phyloP scores from a whole-genome alignment of 2,329 filamentous ascomycete genomes.

The Verticillium longisporum region DNA sequence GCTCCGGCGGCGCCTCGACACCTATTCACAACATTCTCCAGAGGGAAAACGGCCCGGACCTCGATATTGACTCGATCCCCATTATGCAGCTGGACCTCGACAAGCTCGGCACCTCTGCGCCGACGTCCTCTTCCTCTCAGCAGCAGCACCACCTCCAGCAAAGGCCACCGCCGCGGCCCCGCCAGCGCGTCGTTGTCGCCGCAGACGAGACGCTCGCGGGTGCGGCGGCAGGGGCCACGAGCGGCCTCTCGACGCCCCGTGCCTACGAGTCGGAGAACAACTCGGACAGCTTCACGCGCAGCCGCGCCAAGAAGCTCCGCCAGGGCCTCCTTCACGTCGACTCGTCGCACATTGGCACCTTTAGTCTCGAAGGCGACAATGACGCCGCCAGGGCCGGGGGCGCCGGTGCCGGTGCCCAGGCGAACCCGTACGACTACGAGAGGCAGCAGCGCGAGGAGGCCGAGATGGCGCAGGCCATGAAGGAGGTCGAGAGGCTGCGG shows the following conservation, averaged over 20 bases:
- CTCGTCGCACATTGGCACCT: constrained; percentile 69
- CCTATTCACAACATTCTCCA: constrained; percentile 72
- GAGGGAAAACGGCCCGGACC: constrained; percentile 64
- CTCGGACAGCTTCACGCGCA: constrained; percentile 40
- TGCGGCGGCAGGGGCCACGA: constrained; percentile 11
- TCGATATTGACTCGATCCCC: constrained; percentile 92
- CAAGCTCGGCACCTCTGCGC: constrained; percentile 29
- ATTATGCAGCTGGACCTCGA: constrained; percentile 88
- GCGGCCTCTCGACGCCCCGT: constrained; percentile 40
- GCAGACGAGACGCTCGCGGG: constrained; percentile 65
- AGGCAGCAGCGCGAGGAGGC: constrained; percentile 68
- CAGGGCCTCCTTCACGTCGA: constrained; percentile 73
- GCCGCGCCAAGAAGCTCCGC: constrained; percentile 45
- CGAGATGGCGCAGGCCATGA: constrained; percentile 83
- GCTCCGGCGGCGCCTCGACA: constrained; percentile 57
- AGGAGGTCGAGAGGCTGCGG: constrained; percentile 78
- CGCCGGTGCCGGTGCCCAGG: constrained; percentile 18
- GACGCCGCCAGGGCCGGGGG: constrained; percentile 7
- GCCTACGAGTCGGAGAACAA: constrained; percentile 50
- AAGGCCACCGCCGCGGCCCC: constrained; percentile 31
- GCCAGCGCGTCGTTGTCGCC: constrained; percentile 60
- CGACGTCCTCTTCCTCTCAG: constrained; percentile 14
- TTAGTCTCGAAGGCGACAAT: constrained; percentile 57
- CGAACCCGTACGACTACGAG: constrained; percentile 50
- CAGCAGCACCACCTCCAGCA: constrained; percentile 8